These are phyloP conservation scores for Xylariaceae sp. DNA, from an alignment of 2,329 filamentous ascomycete species.

Conservation along the genomic window DNA sequence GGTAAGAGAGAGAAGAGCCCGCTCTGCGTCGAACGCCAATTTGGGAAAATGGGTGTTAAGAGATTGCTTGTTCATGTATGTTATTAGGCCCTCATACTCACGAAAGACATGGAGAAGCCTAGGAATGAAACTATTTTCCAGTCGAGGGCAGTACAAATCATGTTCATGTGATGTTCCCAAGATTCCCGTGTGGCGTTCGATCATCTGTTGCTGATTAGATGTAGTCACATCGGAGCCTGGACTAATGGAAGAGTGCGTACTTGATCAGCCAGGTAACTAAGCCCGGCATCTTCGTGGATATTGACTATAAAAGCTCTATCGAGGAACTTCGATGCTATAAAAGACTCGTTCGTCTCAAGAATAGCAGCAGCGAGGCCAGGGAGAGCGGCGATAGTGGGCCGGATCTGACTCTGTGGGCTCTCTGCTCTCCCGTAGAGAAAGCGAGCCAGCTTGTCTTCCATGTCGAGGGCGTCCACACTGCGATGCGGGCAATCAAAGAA, in stretches of 20 bases:
- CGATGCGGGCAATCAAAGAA: constrained; percentile 10
- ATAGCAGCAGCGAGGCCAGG: constrained; percentile 1
- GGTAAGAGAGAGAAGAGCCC: constrained; percentile 8
- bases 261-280: neutral
- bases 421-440: neutral
- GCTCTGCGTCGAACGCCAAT: neutral
- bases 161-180: constrained; percentile 1
- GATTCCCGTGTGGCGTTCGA: neutral
- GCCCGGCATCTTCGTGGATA: neutral
- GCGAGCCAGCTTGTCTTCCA: constrained; percentile 7
- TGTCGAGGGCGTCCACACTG: neutral
- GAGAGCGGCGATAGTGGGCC: neutral
- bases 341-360: constrained; percentile 4
- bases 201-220: constrained; percentile 4
- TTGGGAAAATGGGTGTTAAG: neutral
- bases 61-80: neutral
- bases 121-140: neutral
- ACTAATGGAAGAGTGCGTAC: neutral
- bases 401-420: neutral
- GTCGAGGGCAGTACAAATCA: neutral
- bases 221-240: neutral
- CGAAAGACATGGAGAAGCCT: neutral
- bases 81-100: neutral
- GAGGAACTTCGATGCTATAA: neutral
- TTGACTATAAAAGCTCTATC: neutral